Evolutionary conservation across 257 asterid species (phyloP).

Genomic region (Gynochthodes officinalis): DNA sequence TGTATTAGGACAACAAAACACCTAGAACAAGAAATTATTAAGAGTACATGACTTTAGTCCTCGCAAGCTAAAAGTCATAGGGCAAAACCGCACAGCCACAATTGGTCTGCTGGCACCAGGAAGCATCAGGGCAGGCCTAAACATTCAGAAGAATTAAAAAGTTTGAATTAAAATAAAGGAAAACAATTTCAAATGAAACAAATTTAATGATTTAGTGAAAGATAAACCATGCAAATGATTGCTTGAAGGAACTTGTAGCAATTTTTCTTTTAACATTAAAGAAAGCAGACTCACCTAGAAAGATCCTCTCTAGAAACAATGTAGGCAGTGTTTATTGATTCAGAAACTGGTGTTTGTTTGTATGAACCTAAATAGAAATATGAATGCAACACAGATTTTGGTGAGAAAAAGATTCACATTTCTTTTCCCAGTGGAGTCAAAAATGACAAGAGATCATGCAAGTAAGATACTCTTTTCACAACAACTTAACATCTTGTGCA

Average conservation of each 20-base stretch:
- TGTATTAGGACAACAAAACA: neutral
- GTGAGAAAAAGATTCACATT: neutral
- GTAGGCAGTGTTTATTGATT: constrained; percentile 76
- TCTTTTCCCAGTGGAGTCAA: neutral
- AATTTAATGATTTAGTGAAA: neutral
- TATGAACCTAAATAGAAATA: constrained; percentile 56
- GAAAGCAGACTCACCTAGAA: constrained; percentile 64
- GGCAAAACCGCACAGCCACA: constrained; percentile 97
- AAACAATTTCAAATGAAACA: neutral
- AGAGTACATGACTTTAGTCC: constrained; percentile 64
- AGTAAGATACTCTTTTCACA: neutral
- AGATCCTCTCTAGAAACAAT: constrained; percentile 84
- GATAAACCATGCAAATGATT: neutral
- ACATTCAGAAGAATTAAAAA: constrained; percentile 21
- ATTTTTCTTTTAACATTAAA: neutral
- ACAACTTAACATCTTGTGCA: neutral
- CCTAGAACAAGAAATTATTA: constrained; percentile 7
- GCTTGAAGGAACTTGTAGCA: neutral
- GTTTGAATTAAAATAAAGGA: constrained; percentile 8
- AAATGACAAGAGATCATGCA: neutral
- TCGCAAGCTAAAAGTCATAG: constrained; percentile 51
- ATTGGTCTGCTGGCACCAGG: constrained; percentile 97
- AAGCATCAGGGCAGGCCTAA: constrained; percentile 95
- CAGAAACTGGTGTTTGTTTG: constrained; percentile 64
- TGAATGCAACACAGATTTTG: neutral